Conservation (phyloP, 108 stramenopile species). For the Stephanodiscus minutulus region DNA sequence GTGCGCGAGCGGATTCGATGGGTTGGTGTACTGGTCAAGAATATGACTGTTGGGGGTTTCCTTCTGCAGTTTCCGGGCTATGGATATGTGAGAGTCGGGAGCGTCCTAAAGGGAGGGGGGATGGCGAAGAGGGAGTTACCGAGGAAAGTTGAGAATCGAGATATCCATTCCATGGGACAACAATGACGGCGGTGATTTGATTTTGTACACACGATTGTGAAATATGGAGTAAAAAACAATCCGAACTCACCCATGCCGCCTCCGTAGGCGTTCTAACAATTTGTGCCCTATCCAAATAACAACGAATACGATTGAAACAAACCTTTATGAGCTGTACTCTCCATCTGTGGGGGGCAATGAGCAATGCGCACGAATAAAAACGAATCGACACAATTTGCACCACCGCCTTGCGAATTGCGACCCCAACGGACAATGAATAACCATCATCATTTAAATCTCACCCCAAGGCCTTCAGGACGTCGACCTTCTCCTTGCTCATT, state of each 20-base stretch:
- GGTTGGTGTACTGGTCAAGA: constrained; percentile 90
- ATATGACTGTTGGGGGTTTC: constrained; percentile 93
- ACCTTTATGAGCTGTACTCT: neutral
- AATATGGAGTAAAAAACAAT: neutral
- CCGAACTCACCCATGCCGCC: constrained; percentile 59
- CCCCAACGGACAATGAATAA: no score
- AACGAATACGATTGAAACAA: neutral
- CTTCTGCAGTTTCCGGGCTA: constrained; percentile 77
- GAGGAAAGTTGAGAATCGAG: no score
- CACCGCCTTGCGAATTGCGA: no score
- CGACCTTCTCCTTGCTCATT: constrained; percentile 94
- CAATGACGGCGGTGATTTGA: no score
- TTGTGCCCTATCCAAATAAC: constrained; percentile 52
- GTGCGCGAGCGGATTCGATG: constrained; percentile 89
- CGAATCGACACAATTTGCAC: no score
- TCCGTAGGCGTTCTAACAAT: constrained; percentile 93
- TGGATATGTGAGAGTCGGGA: constrained; percentile 90
- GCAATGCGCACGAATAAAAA: no score
- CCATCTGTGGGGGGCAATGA: no score
- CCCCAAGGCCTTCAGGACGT: constrained; percentile 90
- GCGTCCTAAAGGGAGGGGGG: constrained; percentile 46
- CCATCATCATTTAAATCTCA: neutral
- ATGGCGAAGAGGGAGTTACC: neutral
- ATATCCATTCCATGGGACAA: no score
- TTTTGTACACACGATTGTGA: neutral